A percentile compares a stretch with the other conserved stretches of the same genome.
These are phyloP conservation scores for Clathrus columnatus DNA, from an alignment of 768 basidiomycete genomes.

Conservation along the genomic window DNA sequence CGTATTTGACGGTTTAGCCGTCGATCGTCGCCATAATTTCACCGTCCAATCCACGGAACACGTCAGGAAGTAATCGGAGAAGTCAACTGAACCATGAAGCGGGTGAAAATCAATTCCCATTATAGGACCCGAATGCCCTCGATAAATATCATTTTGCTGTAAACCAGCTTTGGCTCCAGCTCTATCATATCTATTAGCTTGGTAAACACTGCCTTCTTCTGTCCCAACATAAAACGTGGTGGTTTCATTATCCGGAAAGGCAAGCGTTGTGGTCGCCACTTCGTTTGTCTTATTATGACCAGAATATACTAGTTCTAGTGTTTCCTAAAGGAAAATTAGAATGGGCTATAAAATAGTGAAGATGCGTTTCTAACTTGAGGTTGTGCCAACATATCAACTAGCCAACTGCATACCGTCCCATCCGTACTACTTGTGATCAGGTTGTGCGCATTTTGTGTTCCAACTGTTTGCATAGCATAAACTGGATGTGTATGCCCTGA, in stretches of 20 bases:
- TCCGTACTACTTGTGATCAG: slow-evolving; percentile 95
- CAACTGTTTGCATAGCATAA: slow-evolving; percentile 97
- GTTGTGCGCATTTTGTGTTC: slow-evolving; percentile 98
- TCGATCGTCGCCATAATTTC: slow-evolving; percentile 86
- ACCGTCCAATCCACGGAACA: slow-evolving; percentile 97
- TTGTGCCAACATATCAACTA: slow-evolving; percentile 97
- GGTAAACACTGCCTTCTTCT: slow-evolving; percentile 95
- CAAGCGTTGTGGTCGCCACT: slow-evolving; percentile 86
- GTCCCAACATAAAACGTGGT: slow-evolving; percentile 97
- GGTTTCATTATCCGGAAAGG: slow-evolving; percentile 94
- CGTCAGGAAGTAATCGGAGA: slow-evolving; percentile 90
- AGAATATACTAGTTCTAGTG: slow-evolving; percentile 77
- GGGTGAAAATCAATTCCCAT: slow-evolving; percentile 96
- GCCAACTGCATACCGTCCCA: slow-evolving; percentile 94
- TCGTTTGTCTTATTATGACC: slow-evolving; percentile 97
- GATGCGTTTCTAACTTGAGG: slow-evolving; percentile 59
- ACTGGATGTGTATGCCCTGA: slow-evolving; percentile 98
- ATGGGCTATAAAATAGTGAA: neutral
- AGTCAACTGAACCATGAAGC: slow-evolving; percentile 81
- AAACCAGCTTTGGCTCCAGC: slow-evolving; percentile 95
- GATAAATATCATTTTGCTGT: slow-evolving; percentile 88
- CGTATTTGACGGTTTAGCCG: slow-evolving; percentile 57
- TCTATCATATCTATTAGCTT: slow-evolving; percentile 93
- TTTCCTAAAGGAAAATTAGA: slow-evolving; percentile 54
- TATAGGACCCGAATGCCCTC: slow-evolving; percentile 86